A percentile compares a stretch with the other conserved stretches of the same genome.
Conservation (phyloP, 345 rosid species). For the Heritiera littoralis region DNA sequence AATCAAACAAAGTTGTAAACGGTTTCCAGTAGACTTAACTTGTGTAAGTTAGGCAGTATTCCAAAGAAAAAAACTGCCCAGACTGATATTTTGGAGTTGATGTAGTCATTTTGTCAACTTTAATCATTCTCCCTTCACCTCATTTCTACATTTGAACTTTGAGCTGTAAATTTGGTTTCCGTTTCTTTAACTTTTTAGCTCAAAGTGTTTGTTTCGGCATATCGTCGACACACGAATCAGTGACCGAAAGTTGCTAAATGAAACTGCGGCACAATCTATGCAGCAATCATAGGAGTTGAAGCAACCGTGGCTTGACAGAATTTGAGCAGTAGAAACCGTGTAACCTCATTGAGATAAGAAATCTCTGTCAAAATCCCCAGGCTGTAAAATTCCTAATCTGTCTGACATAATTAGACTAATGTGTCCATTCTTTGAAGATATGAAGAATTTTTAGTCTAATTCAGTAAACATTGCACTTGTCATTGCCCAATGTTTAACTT, state of each 20-base stretch:
- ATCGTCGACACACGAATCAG: not conserved
- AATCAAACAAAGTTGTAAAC: too few species aligned
- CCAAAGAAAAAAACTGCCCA: too few species aligned
- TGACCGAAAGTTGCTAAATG: not conserved
- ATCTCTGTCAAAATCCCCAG: constrained; percentile 10
- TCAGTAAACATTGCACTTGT: not conserved
- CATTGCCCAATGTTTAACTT: not conserved
- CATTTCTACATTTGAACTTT: not conserved
- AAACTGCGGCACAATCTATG: constrained; percentile 16
- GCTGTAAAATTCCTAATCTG: not conserved
- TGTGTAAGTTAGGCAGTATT: too few species aligned
- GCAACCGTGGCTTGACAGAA: not conserved
- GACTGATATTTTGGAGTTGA: too few species aligned
- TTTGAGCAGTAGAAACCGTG: constrained; percentile 1
- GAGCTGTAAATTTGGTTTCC: not conserved
- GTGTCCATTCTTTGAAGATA: constrained; percentile 11
- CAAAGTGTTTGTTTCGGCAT: not conserved
- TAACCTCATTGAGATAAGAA: not conserved
- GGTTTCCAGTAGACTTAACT: too few species aligned
- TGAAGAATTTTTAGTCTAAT: not conserved
- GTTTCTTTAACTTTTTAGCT: not conserved
- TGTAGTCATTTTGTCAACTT: too few species aligned
- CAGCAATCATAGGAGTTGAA: not conserved
- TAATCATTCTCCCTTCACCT: too few species aligned
- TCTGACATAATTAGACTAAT: not conserved